These are phyloP conservation scores for Boletus smithii DNA, from an alignment of 1,284 basidiomycete genomes.

Conservation along the genomic window DNA sequence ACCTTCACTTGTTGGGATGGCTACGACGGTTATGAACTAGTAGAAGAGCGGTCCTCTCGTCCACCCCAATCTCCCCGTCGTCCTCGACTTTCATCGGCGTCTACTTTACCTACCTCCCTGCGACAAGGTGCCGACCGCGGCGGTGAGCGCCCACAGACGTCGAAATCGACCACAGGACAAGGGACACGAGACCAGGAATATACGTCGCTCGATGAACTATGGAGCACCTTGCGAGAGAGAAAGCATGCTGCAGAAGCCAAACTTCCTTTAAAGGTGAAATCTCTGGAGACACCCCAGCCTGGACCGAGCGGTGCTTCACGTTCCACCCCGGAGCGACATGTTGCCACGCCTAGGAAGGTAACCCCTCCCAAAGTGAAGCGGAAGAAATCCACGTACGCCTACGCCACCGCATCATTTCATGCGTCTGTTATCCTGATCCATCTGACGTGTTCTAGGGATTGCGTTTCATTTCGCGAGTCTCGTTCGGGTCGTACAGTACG, in stretches of 20 bases:
- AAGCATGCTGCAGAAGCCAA: constrained; percentile 63
- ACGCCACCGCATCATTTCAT: constrained; percentile 26
- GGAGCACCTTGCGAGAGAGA: constrained; percentile 56
- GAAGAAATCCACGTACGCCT: constrained; percentile 51
- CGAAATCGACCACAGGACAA: constrained; percentile 38
- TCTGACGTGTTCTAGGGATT: constrained; percentile 30
- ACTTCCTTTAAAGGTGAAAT: constrained; percentile 63
- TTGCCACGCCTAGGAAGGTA: constrained; percentile 22
- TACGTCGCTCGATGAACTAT: constrained; percentile 54
- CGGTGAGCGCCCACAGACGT: constrained; percentile 31
- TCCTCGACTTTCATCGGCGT: constrained; percentile 22
- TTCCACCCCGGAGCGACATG: constrained; percentile 25
- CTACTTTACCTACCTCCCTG: constrained; percentile 12
- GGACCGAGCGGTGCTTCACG: constrained; percentile 24
- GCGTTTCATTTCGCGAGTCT: constrained; percentile 64
- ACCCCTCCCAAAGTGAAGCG: constrained; percentile 43
- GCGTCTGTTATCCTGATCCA: constrained; percentile 12
- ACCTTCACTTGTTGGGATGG: constrained; percentile 41
- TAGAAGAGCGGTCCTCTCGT: constrained; percentile 18
- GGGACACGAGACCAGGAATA: constrained; percentile 41
- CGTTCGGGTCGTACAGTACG: constrained; percentile 58
- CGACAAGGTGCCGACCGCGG: constrained; percentile 21
- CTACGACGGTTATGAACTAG: constrained; percentile 33
- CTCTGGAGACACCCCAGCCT: constrained; percentile 46
- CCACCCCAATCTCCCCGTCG: constrained; percentile 22